Evolutionary conservation across 352 stramenopile species (phyloP).

Genomic region (Globisporangium viniferum): DNA sequence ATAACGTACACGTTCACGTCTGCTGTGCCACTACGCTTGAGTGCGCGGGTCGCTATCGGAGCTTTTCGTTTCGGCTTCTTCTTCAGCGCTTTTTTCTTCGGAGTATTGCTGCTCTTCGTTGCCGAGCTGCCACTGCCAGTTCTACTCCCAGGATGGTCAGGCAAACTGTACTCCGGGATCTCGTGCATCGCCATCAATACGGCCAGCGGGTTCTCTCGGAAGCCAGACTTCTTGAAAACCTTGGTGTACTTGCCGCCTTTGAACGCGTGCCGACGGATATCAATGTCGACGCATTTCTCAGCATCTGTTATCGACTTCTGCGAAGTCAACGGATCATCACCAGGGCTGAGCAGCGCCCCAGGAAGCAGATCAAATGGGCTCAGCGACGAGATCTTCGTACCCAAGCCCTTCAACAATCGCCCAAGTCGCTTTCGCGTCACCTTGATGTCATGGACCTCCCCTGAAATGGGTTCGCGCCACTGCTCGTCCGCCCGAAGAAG

Average conservation of each 20-base stretch:
- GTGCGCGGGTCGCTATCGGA: not conserved
- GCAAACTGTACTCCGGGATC: slow-evolving; percentile 18
- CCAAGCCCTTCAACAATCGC: slow-evolving; percentile 23
- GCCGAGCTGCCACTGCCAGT: not conserved
- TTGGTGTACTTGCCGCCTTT: slow-evolving; percentile 28
- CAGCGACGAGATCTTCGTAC: slow-evolving; percentile 16
- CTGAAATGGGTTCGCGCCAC: slow-evolving; percentile 20
- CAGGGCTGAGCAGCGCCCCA: slow-evolving; percentile 21
- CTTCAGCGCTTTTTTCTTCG: slow-evolving; percentile 31
- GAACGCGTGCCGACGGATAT: slow-evolving; percentile 27
- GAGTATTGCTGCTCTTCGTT: not conserved
- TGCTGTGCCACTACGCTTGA: not conserved
- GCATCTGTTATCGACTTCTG: not conserved
- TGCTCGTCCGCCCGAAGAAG: slow-evolving; percentile 25
- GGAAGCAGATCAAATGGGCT: slow-evolving; percentile 30
- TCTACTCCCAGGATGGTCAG: not conserved
- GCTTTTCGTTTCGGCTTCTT: slow-evolving; percentile 36
- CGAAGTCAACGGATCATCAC: not conserved
- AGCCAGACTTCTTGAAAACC: slow-evolving; percentile 31
- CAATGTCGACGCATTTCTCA: slow-evolving; percentile 21
- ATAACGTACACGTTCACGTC: slow-evolving; percentile 32
- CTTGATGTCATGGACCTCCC: slow-evolving; percentile 15
- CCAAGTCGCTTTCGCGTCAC: slow-evolving; percentile 13
- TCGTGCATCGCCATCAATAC: slow-evolving; percentile 37
- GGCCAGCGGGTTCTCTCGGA: slow-evolving; percentile 49